Conservation (phyloP, 2,329 filamentous ascomycete species). For the Pseudocercospora vitis region DNA sequence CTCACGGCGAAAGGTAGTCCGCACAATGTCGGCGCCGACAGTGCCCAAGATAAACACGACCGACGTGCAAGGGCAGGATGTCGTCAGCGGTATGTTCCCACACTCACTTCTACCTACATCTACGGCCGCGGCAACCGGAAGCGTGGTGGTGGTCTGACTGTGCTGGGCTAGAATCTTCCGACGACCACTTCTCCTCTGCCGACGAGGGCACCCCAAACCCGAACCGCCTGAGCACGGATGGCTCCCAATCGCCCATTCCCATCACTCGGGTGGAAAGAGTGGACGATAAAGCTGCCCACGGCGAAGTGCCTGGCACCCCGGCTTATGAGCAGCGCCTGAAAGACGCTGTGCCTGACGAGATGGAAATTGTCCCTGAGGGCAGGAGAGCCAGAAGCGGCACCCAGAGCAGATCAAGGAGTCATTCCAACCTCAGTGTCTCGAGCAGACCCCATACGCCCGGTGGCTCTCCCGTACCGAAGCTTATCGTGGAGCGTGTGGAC, state of each 20-base stretch:
- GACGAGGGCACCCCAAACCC: constrained; percentile 53
- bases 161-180: constrained; percentile 29
- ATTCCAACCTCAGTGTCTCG: constrained; percentile 41
- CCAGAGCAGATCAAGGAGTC: constrained; percentile 28
- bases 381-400: constrained; percentile 41
- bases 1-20: not conserved
- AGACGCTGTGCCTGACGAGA: constrained; percentile 64
- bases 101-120: too few relatives aligned
- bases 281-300: constrained; percentile 58
- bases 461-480: constrained; percentile 57
- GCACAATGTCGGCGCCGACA: constrained; percentile 32
- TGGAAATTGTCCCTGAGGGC: constrained; percentile 57
- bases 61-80: constrained; percentile 29
- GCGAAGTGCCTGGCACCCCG: constrained; percentile 61
- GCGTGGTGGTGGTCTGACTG: not conserved
- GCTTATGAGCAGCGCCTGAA: constrained; percentile 59
- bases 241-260: constrained; percentile 53
- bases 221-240: constrained; percentile 41
- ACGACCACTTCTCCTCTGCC: constrained; percentile 66
- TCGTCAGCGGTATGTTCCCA: constrained; percentile 20
- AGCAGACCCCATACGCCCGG: constrained; percentile 53
- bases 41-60: constrained; percentile 35
- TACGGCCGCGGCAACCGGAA: too few relatives aligned
- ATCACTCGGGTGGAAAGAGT: constrained; percentile 64
- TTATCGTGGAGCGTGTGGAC: constrained; percentile 63